A percentile compares a stretch with the other conserved stretches of the same genome.
Evolutionary conservation across 352 stramenopile genomes (phyloP).

Genomic region (Pythium volutum): DNA sequence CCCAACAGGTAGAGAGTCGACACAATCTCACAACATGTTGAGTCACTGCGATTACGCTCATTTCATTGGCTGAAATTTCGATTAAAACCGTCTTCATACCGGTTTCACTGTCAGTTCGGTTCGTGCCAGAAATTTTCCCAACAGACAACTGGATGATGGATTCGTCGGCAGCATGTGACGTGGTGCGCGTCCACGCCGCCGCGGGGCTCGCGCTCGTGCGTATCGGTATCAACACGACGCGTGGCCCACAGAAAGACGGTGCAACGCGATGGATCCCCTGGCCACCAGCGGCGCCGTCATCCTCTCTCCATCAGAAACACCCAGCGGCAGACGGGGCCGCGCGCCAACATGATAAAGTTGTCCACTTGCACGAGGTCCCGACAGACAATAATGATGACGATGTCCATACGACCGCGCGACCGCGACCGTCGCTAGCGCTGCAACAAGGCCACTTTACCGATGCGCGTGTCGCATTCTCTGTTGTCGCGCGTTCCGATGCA

Average conservation of each 20-base stretch:
- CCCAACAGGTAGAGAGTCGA: neutral
- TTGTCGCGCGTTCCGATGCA: constrained; percentile 11
- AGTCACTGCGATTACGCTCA: neutral
- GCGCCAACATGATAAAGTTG: neutral
- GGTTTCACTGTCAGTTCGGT: neutral
- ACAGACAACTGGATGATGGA: neutral
- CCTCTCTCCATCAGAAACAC: neutral
- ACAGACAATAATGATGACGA: neutral
- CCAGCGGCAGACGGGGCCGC: neutral
- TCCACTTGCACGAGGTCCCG: constrained; percentile 1
- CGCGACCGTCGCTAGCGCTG: constrained; percentile 13
- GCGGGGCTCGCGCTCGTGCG: constrained; percentile 34
- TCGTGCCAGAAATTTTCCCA: neutral
- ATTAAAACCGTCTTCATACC: neutral
- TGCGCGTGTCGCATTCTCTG: constrained; percentile 24
- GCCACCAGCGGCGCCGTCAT: neutral
- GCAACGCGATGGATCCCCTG: constrained; percentile 31
- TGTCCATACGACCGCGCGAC: neutral
- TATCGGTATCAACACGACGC: neutral
- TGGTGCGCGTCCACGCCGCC: constrained; percentile 30
- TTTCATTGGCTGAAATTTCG: neutral
- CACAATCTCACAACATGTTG: neutral
- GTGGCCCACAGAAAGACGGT: neutral
- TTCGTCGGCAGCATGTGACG: constrained; percentile 4
- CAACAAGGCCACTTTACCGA: constrained; percentile 9